Percentiles rank a stretch among this genome's conserved stretches.
Evolutionary conservation across 345 rosid genomes (phyloP).

Genomic region (Populus simonii): DNA sequence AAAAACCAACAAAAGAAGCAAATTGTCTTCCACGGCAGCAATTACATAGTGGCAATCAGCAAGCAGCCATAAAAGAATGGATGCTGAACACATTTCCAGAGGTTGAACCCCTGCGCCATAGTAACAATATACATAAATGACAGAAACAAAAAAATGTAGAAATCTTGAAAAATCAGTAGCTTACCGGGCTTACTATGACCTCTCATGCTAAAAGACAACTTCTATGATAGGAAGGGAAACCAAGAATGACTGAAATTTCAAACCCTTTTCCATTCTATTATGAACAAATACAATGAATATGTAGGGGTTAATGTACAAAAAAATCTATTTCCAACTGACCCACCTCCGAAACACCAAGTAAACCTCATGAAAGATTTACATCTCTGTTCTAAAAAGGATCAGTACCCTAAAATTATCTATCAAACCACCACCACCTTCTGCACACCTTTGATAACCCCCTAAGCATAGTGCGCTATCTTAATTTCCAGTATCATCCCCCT

Average conservation of each 20-base stretch:
- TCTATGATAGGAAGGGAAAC: background rate
- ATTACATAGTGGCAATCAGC: background rate
- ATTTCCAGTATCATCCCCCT: slow-evolving; percentile 1
- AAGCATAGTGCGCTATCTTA: background rate
- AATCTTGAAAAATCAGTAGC: background rate
- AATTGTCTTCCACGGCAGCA: background rate
- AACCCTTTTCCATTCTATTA: slow-evolving; percentile 25
- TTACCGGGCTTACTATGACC: too few relatives aligned
- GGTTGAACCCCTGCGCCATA: background rate
- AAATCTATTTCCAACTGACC: slow-evolving; percentile 10
- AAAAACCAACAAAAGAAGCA: too few relatives aligned
- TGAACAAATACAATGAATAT: slow-evolving; percentile 45
- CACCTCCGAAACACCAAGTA: slow-evolving; percentile 13
- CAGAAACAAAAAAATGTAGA: background rate
- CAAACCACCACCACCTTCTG: slow-evolving; percentile 18
- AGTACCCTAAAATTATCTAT: slow-evolving; percentile 16
- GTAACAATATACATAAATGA: background rate
- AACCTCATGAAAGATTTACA: slow-evolving; percentile 36
- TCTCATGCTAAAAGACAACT: background rate
- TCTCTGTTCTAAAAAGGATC: slow-evolving; percentile 39
- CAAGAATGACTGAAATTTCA: slow-evolving; percentile 4
- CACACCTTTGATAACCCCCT: slow-evolving; percentile 3
- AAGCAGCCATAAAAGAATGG: background rate
- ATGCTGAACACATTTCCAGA: background rate
- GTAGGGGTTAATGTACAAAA: slow-evolving; percentile 39